phyloP scores from a whole-genome alignment of 805 yeast species.

The Saccharomycopsis sp. region DNA sequence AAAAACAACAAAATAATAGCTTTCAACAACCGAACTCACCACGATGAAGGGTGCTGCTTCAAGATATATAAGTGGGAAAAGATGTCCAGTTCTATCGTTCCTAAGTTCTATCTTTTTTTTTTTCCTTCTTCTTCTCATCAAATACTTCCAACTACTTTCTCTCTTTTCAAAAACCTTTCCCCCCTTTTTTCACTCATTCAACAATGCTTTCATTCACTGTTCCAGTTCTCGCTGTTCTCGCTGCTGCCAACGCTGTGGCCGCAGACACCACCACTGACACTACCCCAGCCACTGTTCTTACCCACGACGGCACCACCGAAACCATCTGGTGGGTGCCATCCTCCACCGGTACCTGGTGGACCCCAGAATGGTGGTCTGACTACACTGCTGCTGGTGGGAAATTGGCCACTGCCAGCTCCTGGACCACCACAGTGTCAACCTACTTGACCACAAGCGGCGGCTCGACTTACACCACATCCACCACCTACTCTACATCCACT shows the following conservation, averaged over 20 bases:
- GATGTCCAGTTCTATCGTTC: too few relatives aligned
- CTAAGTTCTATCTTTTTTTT: background rate
- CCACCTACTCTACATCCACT: slow-evolving; percentile 5
- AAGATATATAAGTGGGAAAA: too few relatives aligned
- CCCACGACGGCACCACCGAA: slow-evolving; percentile 15
- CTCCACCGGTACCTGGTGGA: slow-evolving; percentile 18
- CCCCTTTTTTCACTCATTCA: background rate
- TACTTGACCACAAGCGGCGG: slow-evolving; percentile 13
- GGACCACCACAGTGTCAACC: slow-evolving; percentile 5
- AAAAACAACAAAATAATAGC: too few relatives aligned
- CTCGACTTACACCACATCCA: background rate
- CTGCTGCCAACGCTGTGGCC: slow-evolving; percentile 2
- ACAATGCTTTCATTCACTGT: background rate
- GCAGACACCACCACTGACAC: slow-evolving; percentile 15
- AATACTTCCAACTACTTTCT: background rate
- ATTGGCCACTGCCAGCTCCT: slow-evolving; percentile 8
- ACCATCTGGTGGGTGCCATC: slow-evolving; percentile 22
- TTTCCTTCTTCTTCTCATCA: background rate
- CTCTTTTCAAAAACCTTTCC: background rate
- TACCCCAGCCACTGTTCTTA: slow-evolving; percentile 18
- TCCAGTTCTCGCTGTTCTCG: slow-evolving; percentile 6
- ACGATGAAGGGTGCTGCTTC: too few relatives aligned
- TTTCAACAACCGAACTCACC: too few relatives aligned
- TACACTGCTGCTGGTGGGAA: slow-evolving; percentile 20
- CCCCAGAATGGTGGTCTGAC: slow-evolving; percentile 21